Evolutionary conservation across 257 asterid species (phyloP).

Genomic region (Henckelia pumila): DNA sequence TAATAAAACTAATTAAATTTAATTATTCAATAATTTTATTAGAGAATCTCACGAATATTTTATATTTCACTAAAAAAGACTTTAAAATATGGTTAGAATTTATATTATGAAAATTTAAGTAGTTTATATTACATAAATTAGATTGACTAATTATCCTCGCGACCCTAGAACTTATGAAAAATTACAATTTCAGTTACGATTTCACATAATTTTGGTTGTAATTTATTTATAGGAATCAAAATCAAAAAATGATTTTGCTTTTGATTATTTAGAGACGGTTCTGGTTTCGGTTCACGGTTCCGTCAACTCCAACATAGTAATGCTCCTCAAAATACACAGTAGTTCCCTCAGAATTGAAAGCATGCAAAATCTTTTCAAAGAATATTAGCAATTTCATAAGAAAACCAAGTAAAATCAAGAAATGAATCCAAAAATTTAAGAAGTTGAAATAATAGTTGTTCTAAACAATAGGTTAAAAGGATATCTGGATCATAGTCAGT

Average conservation of each 20-base stretch:
- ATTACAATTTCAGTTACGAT: background rate
- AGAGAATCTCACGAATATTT: no score
- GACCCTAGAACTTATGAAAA: background rate
- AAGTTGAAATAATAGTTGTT: background rate
- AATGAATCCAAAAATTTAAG: constrained; percentile 5
- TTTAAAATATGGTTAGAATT: background rate
- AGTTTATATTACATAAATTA: no score
- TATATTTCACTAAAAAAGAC: no score
- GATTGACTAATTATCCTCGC: background rate
- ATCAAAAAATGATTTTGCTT: background rate
- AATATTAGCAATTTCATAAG: background rate
- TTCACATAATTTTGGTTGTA: background rate
- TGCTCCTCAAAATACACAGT: background rate
- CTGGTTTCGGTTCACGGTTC: background rate
- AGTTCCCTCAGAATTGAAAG: constrained; percentile 1
- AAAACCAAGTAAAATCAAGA: constrained; percentile 1
- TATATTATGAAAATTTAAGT: no score
- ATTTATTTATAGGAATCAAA: background rate
- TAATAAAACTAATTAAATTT: no score
- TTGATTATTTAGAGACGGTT: background rate
- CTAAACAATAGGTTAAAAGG: constrained; percentile 41
- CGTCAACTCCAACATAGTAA: background rate
- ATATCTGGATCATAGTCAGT: constrained; percentile 99
- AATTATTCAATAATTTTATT: background rate
- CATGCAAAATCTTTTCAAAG: constrained; percentile 6